Percentiles rank a stretch among this genome's conserved stretches.
Evolutionary conservation across 140 eudicot genomes (phyloP).

Genomic region (Flaveria floridana): DNA sequence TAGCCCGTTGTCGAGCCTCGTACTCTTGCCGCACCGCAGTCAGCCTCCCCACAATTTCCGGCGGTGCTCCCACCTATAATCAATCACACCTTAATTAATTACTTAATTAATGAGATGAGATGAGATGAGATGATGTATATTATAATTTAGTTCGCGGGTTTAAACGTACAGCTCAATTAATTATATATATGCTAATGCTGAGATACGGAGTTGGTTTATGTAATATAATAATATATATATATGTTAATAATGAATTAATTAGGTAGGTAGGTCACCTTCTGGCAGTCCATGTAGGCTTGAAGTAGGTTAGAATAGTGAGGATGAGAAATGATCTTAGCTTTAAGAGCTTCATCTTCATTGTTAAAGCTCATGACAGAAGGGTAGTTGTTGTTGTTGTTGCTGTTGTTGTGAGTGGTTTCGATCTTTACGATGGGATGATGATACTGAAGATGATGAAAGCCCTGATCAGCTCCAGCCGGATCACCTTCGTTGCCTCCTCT

Average conservation of each 20-base stretch:
- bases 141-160: neutral
- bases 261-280: slow-evolving; percentile 48
- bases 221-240: too few relatives aligned
- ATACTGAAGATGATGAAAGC: slow-evolving; percentile 33
- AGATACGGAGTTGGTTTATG: too few relatives aligned
- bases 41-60: slow-evolving; percentile 74
- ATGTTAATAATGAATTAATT: too few relatives aligned
- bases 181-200: too few relatives aligned
- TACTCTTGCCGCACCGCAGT: slow-evolving; percentile 70
- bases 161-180: too few relatives aligned
- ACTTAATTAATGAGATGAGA: neutral
- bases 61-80: slow-evolving; percentile 88
- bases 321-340: slow-evolving; percentile 89
- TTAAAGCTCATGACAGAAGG: slow-evolving; percentile 29
- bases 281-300: slow-evolving; percentile 95
- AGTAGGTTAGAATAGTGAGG: slow-evolving; percentile 91
- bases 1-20: slow-evolving; percentile 67
- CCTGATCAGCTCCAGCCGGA: neutral
- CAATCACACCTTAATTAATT: neutral
- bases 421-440: slow-evolving; percentile 39
- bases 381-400: slow-evolving; percentile 31
- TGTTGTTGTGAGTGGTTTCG: slow-evolving; percentile 33
- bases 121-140: neutral
- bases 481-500: slow-evolving; percentile 23
- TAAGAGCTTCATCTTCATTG: slow-evolving; percentile 58